Evolutionary conservation across 305 asterid genomes (phyloP).

Genomic region (Rubia occidens): DNA sequence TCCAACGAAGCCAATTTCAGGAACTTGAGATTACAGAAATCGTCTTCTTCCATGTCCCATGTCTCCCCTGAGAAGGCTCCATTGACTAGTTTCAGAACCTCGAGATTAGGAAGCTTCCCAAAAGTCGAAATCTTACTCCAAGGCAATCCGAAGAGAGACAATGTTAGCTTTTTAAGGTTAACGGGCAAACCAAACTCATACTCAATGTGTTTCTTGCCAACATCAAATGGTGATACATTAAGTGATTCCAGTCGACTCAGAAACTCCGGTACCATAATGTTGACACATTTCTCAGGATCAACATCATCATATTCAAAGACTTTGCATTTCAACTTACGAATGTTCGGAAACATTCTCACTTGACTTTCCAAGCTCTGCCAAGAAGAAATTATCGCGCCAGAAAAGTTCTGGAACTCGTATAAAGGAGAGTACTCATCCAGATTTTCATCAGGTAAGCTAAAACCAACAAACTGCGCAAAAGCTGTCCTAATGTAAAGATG

Average conservation of each 20-base stretch:
- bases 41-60: constrained; percentile 11
- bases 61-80: neutral
- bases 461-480: neutral
- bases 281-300: neutral
- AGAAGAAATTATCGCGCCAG: neutral
- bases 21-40: constrained; percentile 6
- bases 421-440: neutral
- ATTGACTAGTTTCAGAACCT: constrained; percentile 9
- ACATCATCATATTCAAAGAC: neutral
- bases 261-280: neutral
- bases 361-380: neutral
- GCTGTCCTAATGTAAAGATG: neutral
- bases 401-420: neutral
- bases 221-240: neutral
- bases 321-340: neutral
- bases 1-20: constrained; percentile 6
- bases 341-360: constrained; percentile 1
- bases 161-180: neutral
- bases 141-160: neutral
- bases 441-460: neutral
- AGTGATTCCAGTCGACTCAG: constrained; percentile 10
- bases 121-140: neutral
- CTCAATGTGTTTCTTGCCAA: neutral
- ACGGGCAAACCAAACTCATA: constrained; percentile 1
- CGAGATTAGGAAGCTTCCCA: constrained; percentile 11